Conservation (phyloP, 2,329 filamentous ascomycete genomes). For the Grosmannia penicillata region DNA sequence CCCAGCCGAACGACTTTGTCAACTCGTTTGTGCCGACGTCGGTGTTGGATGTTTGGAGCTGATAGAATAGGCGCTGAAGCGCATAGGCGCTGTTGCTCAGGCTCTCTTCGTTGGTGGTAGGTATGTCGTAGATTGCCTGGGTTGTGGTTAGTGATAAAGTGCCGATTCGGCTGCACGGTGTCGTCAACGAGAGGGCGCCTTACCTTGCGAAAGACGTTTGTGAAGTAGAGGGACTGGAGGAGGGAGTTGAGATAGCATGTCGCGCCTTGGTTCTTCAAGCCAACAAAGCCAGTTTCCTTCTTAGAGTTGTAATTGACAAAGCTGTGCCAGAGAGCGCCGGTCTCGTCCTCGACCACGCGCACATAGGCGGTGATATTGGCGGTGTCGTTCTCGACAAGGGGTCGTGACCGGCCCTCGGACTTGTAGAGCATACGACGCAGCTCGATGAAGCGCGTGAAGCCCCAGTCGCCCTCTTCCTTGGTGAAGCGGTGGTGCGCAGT, state of each 20-base stretch:
- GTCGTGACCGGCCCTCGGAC: constrained; percentile 49
- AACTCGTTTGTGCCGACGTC: constrained; percentile 87
- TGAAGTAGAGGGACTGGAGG: constrained; percentile 73
- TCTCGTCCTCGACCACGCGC: constrained; percentile 71
- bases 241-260: constrained; percentile 81
- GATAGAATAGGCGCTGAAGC: constrained; percentile 86
- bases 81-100: constrained; percentile 84
- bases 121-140: constrained; percentile 91
- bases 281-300: constrained; percentile 94
- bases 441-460: constrained; percentile 93
- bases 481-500: constrained; percentile 91
- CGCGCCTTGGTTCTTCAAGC: constrained; percentile 90
- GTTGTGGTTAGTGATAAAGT: not conserved
- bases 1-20: constrained; percentile 95
- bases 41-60: constrained; percentile 69
- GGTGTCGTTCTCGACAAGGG: constrained; percentile 61
- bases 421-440: constrained; percentile 70
- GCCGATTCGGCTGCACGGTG: not conserved
- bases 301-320: constrained; percentile 97
- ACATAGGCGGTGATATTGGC: constrained; percentile 76
- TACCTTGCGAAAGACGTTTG: constrained; percentile 85
- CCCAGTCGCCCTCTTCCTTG: constrained; percentile 93
- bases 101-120: constrained; percentile 71
- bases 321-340: constrained; percentile 80
- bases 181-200: not conserved